Base-by-base conservation (phyloP, 1,139 yeast genomes). In the Pichia sp. region DNA sequence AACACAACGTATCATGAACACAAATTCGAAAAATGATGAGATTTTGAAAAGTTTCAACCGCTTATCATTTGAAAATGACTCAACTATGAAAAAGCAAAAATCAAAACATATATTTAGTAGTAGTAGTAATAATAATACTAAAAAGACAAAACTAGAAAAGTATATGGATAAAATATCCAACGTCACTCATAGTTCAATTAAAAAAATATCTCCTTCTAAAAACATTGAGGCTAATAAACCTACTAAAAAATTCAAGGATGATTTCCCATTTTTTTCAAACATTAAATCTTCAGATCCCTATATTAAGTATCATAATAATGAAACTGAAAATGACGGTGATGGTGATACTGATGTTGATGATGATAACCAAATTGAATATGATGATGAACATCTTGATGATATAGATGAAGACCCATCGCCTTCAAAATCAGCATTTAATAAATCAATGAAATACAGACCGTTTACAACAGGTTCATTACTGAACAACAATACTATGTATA, bases 21-120 rank as follows among this genome's bases (percentile, higher is more conserved):
- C 55, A 1, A 41, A 53, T 1, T 53, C 54, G 25, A 57, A 53
- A 42, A 59, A 54, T 35, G 59, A 54, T 46, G 62, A 58, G 39
- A 63, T 63, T 47, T 57, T 63, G 24, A 57, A 60, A 48, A 60
- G 62, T 34, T 59, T 56, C 50, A 64, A 57, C 54, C 65, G 59
- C 40, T 49, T 59, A 48, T 59, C 68, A 53, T 61, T 70, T 18
- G 41, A 45, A 18, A 26, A 38, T 24, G 24, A 35, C 12, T 20
- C 13, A 20, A 35, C 13, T 13, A 13, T 30, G 3, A 39, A 48
- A 22, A 44, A 45, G 25, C 40, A 41, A 26, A 40, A 34, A 25
- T 32, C 27, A 18, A 42, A 46, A 40, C 44, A 47, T 40, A 43
- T 47, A n/a, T 47, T 47, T 13, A 39, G 16, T 23, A 29, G 32